Evolutionary conservation across 2,329 filamentous ascomycete species (phyloP), one percentile per base, ranked within the genome.

Genomic region (Lecanicillium sp.): DNA sequence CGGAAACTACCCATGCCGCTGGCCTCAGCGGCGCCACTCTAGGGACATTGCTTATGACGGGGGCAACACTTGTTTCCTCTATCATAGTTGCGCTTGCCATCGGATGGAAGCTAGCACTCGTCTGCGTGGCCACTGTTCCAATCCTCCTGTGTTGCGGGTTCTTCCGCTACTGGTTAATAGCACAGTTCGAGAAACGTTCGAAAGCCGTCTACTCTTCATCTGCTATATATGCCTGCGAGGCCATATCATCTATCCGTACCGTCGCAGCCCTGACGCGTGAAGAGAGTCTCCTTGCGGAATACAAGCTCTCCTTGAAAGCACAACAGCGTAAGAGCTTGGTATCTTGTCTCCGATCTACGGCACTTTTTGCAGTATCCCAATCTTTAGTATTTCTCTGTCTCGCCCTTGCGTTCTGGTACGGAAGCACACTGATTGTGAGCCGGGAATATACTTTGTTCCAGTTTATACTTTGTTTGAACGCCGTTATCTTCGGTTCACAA

Each of bases 351-450:
- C 85, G 83, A 59, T 89, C 87, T 0, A 90, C 87, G 9, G 62
- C 76, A 1, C 78, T 96, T 5, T 97, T 94, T 61, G 89, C 90
- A 1, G 78, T 83, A 2, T 87, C 89, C 1, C 90, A 96, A 67
- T 90, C 86, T 0, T 71, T 95, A 50, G 80, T 87, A 52, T 94
- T 95, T 69, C 73, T 90, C 39, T 88, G 84, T 55, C 84, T 93
- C 51, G 90, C 90, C 0, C 79, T 96, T 4, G 89, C 86, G 2
- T 96, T 96, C 72, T 96, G 88, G 88, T 95, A 93, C 59, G 90
- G 90, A 52, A 87, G 88, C 21, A 86, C 76, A 0, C 71, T 93
- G 24, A 84, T 95, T 45, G 83, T 77, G 19, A 76, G 76, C 49
- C 60, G 68, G 39, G 86, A 94, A 62, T 91, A 93, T 64, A 65